Evolutionary conservation across 192 early-diverging fungal genomes (phyloP).

Genomic region (Dissophora globulifera): DNA sequence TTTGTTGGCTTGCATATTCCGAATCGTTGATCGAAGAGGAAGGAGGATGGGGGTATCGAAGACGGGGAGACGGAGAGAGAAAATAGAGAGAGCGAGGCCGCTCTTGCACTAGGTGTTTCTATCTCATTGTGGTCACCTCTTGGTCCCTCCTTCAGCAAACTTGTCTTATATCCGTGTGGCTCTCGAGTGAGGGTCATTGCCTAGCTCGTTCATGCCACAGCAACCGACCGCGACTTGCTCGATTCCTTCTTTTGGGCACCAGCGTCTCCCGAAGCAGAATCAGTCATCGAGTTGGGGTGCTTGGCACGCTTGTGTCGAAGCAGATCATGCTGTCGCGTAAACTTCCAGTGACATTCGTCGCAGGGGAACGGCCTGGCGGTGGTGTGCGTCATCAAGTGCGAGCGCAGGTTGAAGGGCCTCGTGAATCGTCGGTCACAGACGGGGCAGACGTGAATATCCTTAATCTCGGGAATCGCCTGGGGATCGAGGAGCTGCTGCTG

Average conservation of each 20-base stretch:
- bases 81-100: too few species aligned
- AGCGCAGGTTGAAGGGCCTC: constrained; percentile 80
- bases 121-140: too few species aligned
- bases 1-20: too few species aligned
- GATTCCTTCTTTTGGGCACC: neutral
- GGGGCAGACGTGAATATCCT: constrained; percentile 47
- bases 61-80: too few species aligned
- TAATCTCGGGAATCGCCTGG: constrained; percentile 32
- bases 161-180: too few species aligned
- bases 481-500: constrained; percentile 31
- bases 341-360: constrained; percentile 76
- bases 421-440: constrained; percentile 63
- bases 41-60: too few species aligned
- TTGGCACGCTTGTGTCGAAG: constrained; percentile 73
- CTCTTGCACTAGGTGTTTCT: too few species aligned
- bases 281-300: constrained; percentile 28
- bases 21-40: too few species aligned
- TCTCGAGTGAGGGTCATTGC: too few species aligned
- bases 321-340: constrained; percentile 92
- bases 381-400: constrained; percentile 80
- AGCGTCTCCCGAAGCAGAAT: neutral
- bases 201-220: neutral
- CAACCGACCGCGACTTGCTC: neutral
- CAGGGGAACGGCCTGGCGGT: constrained; percentile 80
- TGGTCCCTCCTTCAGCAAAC: too few species aligned